Percentiles rank a stretch among this genome's conserved stretches.
Conservation (phyloP, 169 alveolate species). For the Plasmodium coatneyi region DNA sequence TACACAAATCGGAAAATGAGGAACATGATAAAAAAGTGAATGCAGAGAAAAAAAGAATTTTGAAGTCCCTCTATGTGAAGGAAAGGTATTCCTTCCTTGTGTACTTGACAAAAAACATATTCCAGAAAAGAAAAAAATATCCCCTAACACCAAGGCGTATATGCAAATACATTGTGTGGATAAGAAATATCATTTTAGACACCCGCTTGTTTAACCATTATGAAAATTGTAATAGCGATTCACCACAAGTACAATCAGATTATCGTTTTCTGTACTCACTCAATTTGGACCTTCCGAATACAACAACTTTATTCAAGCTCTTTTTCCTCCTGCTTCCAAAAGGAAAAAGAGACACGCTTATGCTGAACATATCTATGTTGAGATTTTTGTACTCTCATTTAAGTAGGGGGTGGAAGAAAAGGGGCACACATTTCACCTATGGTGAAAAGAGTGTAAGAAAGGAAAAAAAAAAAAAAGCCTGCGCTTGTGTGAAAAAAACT, state of each 20-base stretch:
- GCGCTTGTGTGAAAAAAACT: constrained; percentile 1
- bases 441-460: not conserved
- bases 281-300: not conserved
- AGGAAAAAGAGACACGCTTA: constrained; percentile 22
- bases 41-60: not conserved
- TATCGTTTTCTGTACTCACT: not conserved
- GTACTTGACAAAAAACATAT: constrained; percentile 52
- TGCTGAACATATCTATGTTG: constrained; percentile 48
- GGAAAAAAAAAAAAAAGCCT: not conserved
- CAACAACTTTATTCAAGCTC: constrained; percentile 5
- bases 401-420: not conserved
- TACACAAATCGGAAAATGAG: not conserved
- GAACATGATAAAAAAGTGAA: not conserved
- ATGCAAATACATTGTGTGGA: constrained; percentile 24
- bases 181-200: constrained; percentile 34
- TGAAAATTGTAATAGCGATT: not conserved
- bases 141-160: not conserved
- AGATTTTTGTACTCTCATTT: constrained; percentile 71
- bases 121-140: constrained; percentile 13
- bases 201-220: not conserved
- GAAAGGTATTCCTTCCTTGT: constrained; percentile 15
- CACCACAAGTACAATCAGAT: not conserved
- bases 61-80: not conserved
- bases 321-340: constrained; percentile 22
- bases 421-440: not conserved